Conservation (phyloP, 2,329 filamentous ascomycete genomes). For the Rosellinia necatrix region DNA sequence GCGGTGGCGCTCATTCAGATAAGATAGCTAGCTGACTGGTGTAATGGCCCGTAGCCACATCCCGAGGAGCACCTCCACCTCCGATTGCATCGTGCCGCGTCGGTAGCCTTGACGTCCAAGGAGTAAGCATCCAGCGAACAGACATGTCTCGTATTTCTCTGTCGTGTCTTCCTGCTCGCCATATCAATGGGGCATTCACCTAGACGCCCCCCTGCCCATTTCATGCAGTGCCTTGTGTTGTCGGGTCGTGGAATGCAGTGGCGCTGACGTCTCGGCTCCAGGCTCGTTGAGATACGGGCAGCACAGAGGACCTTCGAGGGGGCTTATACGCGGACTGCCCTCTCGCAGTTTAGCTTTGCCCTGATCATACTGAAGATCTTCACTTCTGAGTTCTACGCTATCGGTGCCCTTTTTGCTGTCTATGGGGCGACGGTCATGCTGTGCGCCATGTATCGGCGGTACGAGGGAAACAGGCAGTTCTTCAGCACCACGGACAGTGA, state of each 20-base stretch:
- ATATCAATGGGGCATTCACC: too few species aligned
- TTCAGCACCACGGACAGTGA: conserved; percentile 64
- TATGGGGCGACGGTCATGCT: conserved; percentile 86
- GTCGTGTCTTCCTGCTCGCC: too few species aligned
- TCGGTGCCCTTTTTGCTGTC: conserved; percentile 92
- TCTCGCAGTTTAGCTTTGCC: conserved; percentile 93
- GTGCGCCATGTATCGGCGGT: conserved; percentile 82
- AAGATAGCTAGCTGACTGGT: conserved; percentile 26
- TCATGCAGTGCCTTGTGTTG: not conserved
- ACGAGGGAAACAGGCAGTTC: conserved; percentile 93
- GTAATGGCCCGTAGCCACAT: conserved; percentile 32
- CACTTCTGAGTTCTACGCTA: conserved; percentile 93
- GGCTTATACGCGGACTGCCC: conserved; percentile 91
- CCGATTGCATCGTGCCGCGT: conserved; percentile 81
- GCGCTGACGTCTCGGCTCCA: conserved; percentile 35
- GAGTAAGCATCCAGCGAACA: conserved; percentile 62
- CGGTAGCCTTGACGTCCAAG: conserved; percentile 77
- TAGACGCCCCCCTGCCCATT: too few species aligned
- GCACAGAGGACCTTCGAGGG: conserved; percentile 97
- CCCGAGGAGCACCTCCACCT: conserved; percentile 66
- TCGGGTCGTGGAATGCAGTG: not conserved
- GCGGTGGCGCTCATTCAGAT: too few species aligned
- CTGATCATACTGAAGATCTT: conserved; percentile 96
- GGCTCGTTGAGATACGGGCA: conserved; percentile 89
- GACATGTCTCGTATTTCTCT: too few species aligned